Evolutionary conservation across 106 monocot genomes (phyloP), one percentile per base, ranked within the genome.

Genomic region (Platanthera zijinensis): DNA sequence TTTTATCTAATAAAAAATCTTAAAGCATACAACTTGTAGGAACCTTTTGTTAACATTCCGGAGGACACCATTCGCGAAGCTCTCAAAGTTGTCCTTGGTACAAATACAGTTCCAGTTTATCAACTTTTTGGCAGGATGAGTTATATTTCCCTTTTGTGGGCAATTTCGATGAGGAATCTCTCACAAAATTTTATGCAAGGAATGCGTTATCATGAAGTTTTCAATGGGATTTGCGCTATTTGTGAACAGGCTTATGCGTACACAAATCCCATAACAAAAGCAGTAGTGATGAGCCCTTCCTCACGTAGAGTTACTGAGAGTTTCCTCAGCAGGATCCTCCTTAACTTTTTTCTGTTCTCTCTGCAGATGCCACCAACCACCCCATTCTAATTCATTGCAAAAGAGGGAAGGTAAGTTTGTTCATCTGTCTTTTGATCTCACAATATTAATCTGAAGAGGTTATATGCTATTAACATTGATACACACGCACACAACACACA

Each of bases 321-420:
- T 39, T 39, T 39, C 39, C 39, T 39, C 39, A 39, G 39, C 39
- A 39, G 12, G 32, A 32, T 66, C 18, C 4, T 66, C 5, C n/a
- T 73, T 56, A 17, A 13, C 51, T 17, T n/a, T 46, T 72, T 15
- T 53, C 22, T 80, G 12, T n/a, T 76, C 32, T 57, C 12, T 30
- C 54, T 84, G 59, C 85, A 94, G 94, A 94, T 85, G 82, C 57
- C 8, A 61, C 54, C 72, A 94, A 94, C 64, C 94, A 87, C 63
- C 94, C 94, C 7, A 13, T 94, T 52, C 87, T 94, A 11, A 94
- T 94, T 71, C 94, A 94, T 45, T 94, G 94, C 80, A 94, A 89
- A 72, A 81, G 94, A 80, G 94, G 94, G 28, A 94, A 94, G 87
- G 94, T 94, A 72, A 74, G 11, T 32, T 66, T 45, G 51, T 61